A percentile compares a stretch with the other conserved stretches of the same genome.
Conservation (phyloP, 305 asterid genomes). For the Rubia occidens region DNA sequence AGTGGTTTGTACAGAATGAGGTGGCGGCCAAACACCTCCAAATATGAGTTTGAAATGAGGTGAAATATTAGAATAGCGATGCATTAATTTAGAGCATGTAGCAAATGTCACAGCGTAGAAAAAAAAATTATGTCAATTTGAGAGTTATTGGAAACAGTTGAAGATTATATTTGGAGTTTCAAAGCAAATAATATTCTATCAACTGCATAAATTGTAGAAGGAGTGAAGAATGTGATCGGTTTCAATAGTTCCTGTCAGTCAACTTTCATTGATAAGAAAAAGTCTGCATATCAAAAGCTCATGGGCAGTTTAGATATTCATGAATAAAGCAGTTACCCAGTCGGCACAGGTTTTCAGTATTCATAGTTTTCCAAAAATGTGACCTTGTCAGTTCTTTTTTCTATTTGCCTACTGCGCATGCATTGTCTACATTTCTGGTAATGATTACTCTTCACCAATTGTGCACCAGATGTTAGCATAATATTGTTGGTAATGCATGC, state of each 20-base stretch:
- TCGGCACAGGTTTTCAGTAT: too few relatives aligned
- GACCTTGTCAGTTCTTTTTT: background rate
- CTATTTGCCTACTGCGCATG: background rate
- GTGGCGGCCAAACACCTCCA: background rate
- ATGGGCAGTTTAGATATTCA: too few relatives aligned
- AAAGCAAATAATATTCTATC: background rate
- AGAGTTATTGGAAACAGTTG: background rate
- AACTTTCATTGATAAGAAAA: background rate
- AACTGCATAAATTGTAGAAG: background rate
- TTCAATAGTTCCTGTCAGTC: background rate
- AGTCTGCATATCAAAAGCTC: background rate
- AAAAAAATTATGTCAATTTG: background rate
- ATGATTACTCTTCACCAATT: background rate
- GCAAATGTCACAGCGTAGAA: background rate
- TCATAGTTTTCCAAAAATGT: background rate
- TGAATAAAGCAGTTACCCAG: too few relatives aligned
- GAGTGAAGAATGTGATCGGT: background rate
- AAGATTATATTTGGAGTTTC: background rate
- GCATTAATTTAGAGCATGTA: background rate
- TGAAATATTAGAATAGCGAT: background rate
- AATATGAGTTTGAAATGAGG: background rate
- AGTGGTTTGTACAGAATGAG: background rate
- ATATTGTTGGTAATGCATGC: conserved; percentile 1
- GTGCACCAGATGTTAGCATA: background rate
- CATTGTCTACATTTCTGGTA: background rate